Percentiles rank a stretch among this genome's conserved stretches.
Evolutionary conservation across 306 rosid genomes (phyloP).

Genomic region (Heteromeles arbutifolia): DNA sequence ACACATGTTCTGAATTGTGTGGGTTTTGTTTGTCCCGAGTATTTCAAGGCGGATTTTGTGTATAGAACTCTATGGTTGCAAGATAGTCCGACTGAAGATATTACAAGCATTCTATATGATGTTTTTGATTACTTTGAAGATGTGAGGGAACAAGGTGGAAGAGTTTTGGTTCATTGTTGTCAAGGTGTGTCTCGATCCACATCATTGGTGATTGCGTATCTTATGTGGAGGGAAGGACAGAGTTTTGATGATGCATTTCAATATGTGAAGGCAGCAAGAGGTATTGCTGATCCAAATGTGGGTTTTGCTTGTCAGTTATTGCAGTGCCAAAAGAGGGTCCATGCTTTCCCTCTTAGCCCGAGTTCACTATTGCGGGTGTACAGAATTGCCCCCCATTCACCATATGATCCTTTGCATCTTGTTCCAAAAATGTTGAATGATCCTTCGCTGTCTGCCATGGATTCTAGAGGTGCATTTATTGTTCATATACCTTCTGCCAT

Average conservation of each 20-base stretch:
- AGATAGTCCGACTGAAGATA: slow-evolving; percentile 96
- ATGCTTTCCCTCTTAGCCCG: slow-evolving; percentile 97
- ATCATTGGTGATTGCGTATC: slow-evolving; percentile 91
- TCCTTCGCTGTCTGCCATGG: slow-evolving; percentile 67
- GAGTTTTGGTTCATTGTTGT: slow-evolving; percentile 98
- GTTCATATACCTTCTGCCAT: slow-evolving; percentile 69
- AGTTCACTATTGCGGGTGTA: slow-evolving; percentile 92
- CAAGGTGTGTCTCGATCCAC: slow-evolving; percentile 99
- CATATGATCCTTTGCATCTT: slow-evolving; percentile 94
- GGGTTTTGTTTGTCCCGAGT: slow-evolving; percentile 96
- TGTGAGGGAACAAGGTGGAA: slow-evolving; percentile 84
- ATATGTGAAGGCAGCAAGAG: slow-evolving; percentile 97
- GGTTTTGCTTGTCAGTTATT: slow-evolving; percentile 96
- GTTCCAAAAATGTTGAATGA: slow-evolving; percentile 91
- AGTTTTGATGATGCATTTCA: slow-evolving; percentile 99
- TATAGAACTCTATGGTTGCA: slow-evolving; percentile 96
- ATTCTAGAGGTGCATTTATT: slow-evolving; percentile 94
- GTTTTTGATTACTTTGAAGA: slow-evolving; percentile 98
- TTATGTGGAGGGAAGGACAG: slow-evolving; percentile 99
- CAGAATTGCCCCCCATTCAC: slow-evolving; percentile 90
- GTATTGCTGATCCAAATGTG: slow-evolving; percentile 99
- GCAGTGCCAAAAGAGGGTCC: slow-evolving; percentile 98
- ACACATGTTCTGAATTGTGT: slow-evolving; percentile 95
- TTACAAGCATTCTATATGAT: slow-evolving; percentile 87
- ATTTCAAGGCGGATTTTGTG: slow-evolving; percentile 75